Base-by-base conservation (phyloP, 257 asterid species). In the Lycium ferocissimum region DNA sequence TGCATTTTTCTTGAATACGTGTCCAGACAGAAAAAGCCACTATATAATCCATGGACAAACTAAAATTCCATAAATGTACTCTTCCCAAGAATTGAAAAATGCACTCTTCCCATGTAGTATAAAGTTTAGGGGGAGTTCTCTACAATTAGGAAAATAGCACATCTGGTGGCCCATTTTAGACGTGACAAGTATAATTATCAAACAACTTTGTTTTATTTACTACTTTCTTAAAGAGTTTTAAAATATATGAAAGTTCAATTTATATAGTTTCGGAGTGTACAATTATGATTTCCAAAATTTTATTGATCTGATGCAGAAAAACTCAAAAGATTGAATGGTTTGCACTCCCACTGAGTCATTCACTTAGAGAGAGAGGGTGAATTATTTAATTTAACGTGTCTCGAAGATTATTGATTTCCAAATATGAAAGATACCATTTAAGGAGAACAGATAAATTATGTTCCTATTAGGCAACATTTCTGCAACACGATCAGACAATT, bases 1-100 rank as follows among this genome's bases (percentile, higher is more conserved):
- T 0, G 62, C 92, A 58, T 92, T 97, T 86, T 87, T 92, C 85
- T 85, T 83, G 92, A 92, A 94, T 1, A 82, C 75, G 53, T 84
- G 86, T 7, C 86, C 93, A 0, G 90, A 87, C 56, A 89, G 54
- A 63, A 82, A 84, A n/a, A n/a, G n/a, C n/a, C n/a, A n/a, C n/a
- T n/a, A n/a, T n/a, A n/a, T n/a, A n/a, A n/a, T n/a, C n/a, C 43
- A 49, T 15, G 58, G 43, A 20, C 35, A 45, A 49, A 49, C 43
- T 76, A 53, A 76, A 51, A 22, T 76, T 26, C 20, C 7, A 53
- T 53, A 26, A 53, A 33, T 22, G 63, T 26, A 76, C 20, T 26
- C 14, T 51, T 63, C 72, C 45, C 82, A 76, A 76, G 63, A 51
- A 73, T 33, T 3, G 47, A 73, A 65, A 40, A 40, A 40, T 40